Evolutionary conservation across 2,329 filamentous ascomycete genomes (phyloP).

Genomic region (Beauveria bassiana): DNA sequence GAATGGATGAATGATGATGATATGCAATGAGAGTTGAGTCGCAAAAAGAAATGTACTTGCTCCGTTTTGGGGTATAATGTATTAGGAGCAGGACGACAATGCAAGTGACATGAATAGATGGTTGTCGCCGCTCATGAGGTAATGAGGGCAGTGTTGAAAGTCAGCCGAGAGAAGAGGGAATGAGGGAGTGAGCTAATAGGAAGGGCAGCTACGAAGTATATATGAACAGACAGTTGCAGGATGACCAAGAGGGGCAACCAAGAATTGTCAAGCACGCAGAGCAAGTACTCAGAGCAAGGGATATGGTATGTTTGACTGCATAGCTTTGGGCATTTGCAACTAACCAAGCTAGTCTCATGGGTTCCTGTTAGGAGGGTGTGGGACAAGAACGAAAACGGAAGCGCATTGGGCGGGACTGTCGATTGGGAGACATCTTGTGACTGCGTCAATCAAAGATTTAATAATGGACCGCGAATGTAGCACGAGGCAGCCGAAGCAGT

Average conservation of each 20-base stretch:
- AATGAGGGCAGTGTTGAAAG: neutral
- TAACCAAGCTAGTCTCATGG: neutral
- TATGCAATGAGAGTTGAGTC: neutral
- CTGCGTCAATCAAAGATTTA: neutral
- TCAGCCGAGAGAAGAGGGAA: neutral
- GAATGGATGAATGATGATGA: neutral
- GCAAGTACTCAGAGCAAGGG: neutral
- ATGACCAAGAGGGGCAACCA: neutral
- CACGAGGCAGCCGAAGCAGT: neutral
- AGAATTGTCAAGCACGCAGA: neutral
- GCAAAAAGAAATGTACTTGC: conserved; percentile 2
- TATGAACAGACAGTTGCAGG: neutral
- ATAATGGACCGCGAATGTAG: neutral
- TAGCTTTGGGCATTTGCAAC: neutral
- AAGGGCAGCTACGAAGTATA: neutral
- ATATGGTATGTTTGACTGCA: neutral
- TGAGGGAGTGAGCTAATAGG: neutral
- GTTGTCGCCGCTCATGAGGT: neutral
- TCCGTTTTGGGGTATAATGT: conserved; percentile 6
- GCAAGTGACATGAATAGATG: neutral
- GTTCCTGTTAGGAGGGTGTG: neutral
- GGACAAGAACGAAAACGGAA: neutral
- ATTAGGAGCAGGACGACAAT: neutral
- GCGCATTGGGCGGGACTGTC: neutral
- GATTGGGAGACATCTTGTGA: neutral